phyloP scores from a whole-genome alignment of 164 flowering plant species.

The Annona cherimola region DNA sequence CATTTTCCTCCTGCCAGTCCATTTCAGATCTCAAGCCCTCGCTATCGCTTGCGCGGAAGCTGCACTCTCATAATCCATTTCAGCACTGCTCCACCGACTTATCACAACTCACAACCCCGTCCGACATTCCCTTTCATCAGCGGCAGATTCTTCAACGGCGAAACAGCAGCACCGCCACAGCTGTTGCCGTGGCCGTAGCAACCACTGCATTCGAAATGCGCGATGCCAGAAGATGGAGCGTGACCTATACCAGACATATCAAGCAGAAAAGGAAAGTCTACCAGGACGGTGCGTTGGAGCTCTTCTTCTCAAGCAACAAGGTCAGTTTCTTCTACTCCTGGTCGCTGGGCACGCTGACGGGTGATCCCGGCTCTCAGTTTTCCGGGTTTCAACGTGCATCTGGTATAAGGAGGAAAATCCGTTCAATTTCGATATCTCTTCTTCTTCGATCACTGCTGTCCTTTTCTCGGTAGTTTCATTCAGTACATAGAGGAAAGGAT shows the following conservation, averaged over 20 bases:
- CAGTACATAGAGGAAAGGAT: too few relatives aligned
- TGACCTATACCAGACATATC: constrained; percentile 86
- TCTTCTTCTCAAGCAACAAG: constrained; percentile 42
- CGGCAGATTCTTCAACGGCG: too few relatives aligned
- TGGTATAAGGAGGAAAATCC: not conserved
- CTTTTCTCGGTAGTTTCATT: too few relatives aligned
- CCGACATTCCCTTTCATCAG: too few relatives aligned
- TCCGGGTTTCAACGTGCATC: not conserved
- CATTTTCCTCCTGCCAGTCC: too few relatives aligned
- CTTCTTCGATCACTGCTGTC: not conserved
- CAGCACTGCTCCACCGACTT: too few relatives aligned
- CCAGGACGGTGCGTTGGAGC: constrained; percentile 66
- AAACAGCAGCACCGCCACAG: not conserved
- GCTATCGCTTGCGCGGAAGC: too few relatives aligned
- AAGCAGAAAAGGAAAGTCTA: constrained; percentile 86
- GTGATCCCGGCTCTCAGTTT: not conserved
- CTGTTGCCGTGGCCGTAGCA: not conserved
- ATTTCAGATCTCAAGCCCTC: too few relatives aligned
- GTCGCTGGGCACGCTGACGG: not conserved
- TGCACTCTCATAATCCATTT: too few relatives aligned
- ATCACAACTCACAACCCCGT: too few relatives aligned
- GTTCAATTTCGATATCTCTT: not conserved
- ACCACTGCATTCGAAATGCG: constrained; percentile 11
- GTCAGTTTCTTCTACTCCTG: constrained; percentile 17
- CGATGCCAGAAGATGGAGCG: constrained; percentile 46